Evolutionary conservation across 441 rosid species (phyloP).

Genomic region (Populus trichocarpa): DNA sequence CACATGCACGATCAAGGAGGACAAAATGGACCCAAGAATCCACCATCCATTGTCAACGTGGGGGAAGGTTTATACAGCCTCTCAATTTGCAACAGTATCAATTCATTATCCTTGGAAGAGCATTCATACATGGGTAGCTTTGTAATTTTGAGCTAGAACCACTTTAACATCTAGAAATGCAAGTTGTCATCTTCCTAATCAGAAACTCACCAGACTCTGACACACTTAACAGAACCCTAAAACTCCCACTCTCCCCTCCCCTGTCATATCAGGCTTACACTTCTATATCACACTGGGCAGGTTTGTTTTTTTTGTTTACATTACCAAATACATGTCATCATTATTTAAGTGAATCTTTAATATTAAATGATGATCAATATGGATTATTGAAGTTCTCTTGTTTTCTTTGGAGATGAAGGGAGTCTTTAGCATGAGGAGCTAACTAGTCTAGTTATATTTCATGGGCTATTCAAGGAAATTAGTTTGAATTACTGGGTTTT

Average conservation of each 20-base stretch:
- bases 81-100: neutral
- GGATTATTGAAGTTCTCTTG: neutral
- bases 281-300: constrained; percentile 14
- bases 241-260: neutral
- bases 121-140: neutral
- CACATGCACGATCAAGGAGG: no score
- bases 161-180: neutral
- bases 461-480: neutral
- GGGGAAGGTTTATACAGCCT: neutral
- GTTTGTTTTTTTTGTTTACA: constrained; percentile 12
- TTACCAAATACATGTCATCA: neutral
- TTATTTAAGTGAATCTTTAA: neutral
- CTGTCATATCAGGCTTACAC: neutral
- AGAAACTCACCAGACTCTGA: constrained; percentile 14
- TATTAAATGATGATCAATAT: neutral
- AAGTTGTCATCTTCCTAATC: constrained; percentile 25
- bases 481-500: constrained; percentile 14
- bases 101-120: neutral
- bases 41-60: neutral
- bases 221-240: constrained; percentile 15
- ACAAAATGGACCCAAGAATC: no score
- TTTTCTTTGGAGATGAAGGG: neutral
- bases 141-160: constrained; percentile 11
- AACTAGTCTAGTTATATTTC: neutral
- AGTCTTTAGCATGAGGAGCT: neutral